Percentiles rank a stretch among this genome's conserved stretches.
phyloP scores from a whole-genome alignment of 495 filamentous ascomycete species.

The Penicillium paxilli region DNA sequence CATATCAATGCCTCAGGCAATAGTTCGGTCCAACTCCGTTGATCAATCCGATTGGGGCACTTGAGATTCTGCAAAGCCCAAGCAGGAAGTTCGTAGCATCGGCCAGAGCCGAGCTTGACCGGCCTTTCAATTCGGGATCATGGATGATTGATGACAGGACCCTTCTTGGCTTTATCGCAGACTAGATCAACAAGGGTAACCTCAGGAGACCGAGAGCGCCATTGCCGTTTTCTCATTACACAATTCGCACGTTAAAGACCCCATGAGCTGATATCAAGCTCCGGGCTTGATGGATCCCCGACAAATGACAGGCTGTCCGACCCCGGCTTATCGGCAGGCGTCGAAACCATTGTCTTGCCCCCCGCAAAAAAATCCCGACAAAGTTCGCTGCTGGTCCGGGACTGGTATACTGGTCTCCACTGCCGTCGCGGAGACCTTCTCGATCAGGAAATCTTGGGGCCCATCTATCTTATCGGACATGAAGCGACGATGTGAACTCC shows the following conservation, averaged over 20 bases:
- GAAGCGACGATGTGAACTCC: slow-evolving; percentile 5
- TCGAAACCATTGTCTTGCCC: slow-evolving; percentile 6
- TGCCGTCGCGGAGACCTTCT: slow-evolving; percentile 31
- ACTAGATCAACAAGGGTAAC: slow-evolving; percentile 10
- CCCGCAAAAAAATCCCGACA: slow-evolving; percentile 13
- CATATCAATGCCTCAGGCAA: not conserved
- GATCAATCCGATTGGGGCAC: slow-evolving; percentile 2
- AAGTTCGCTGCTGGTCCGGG: slow-evolving; percentile 22
- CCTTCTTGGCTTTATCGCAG: not conserved
- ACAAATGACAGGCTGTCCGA: slow-evolving; percentile 8
- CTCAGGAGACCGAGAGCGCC: slow-evolving; percentile 8
- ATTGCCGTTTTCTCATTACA: slow-evolving; percentile 6
- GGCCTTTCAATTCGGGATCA: not conserved
- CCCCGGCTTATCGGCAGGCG: slow-evolving; percentile 10
- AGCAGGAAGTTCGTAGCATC: not conserved
- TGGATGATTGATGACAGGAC: too few relatives aligned
- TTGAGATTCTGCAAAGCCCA: not conserved
- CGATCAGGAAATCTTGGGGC: slow-evolving; percentile 19
- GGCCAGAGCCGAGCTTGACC: not conserved
- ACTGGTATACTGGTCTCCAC: slow-evolving; percentile 20
- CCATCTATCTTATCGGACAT: slow-evolving; percentile 26
- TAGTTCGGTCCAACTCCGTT: not conserved
- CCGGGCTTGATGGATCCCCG: not conserved
- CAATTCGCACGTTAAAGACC: slow-evolving; percentile 10
- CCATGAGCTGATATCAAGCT: slow-evolving; percentile 1